A percentile compares a stretch with the other conserved stretches of the same genome.
These are phyloP conservation scores for Erythrobasidium yunnanense DNA, from an alignment of 768 basidiomycete species.

Conservation along the genomic window DNA sequence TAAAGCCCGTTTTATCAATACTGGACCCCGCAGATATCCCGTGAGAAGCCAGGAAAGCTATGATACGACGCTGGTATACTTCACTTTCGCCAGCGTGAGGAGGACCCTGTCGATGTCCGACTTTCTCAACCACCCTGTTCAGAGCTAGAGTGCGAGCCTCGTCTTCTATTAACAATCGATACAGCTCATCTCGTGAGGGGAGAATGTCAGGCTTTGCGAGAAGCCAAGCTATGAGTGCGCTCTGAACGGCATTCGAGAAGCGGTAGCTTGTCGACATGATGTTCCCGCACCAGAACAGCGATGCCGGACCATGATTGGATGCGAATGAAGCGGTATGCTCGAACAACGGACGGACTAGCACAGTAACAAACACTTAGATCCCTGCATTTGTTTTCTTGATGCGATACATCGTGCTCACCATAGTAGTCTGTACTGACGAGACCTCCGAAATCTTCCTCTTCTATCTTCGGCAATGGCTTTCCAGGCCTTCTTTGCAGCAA, in stretches of 20 bases:
- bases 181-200: background rate
- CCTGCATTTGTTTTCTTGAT: no score
- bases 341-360: constrained; percentile 7
- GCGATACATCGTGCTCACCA: background rate
- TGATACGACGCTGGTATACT: constrained; percentile 6
- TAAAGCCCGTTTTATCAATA: background rate
- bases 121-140: background rate
- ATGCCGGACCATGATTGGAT: constrained; percentile 4
- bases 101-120: constrained; percentile 14
- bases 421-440: constrained; percentile 18
- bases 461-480: background rate
- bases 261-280: constrained; percentile 25
- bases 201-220: background rate
- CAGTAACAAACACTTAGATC: background rate
- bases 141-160: background rate
- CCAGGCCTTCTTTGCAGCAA: constrained; percentile 7
- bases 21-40: constrained; percentile 2
- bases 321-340: constrained; percentile 14
- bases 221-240: constrained; percentile 17
- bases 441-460: background rate
- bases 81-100: constrained; percentile 13
- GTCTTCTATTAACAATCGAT: background rate
- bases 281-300: constrained; percentile 18
- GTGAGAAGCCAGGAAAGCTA: background rate
- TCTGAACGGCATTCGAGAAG: constrained; percentile 20